phyloP scores from a whole-genome alignment of 495 filamentous ascomycete genomes.

The Aspergillus funiculosus region DNA sequence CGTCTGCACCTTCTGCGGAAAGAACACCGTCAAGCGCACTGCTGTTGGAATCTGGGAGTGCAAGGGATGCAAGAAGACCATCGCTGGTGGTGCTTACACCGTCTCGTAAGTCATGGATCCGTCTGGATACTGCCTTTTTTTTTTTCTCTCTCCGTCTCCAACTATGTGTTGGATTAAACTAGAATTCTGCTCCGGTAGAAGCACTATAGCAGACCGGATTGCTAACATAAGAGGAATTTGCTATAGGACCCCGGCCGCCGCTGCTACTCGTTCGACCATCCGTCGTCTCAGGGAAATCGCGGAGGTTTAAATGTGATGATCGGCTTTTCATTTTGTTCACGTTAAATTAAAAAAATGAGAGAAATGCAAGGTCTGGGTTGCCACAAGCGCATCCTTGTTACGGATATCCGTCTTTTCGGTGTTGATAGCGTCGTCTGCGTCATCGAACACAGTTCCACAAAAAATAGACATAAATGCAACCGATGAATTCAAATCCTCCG shows the following conservation, averaged over 20 bases:
- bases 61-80: conserved; percentile 85
- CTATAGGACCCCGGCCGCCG: conserved; percentile 84
- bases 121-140: conserved; percentile 2
- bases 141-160: background rate
- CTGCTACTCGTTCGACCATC: conserved; percentile 94
- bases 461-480: conserved; percentile 23
- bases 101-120: conserved; percentile 70
- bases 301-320: conserved; percentile 69
- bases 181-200: background rate
- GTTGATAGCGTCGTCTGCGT: conserved; percentile 13
- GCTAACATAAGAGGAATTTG: conserved; percentile 20
- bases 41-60: conserved; percentile 97
- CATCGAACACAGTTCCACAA: conserved; percentile 10
- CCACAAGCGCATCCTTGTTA: conserved; percentile 18
- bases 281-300: conserved; percentile 96
- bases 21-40: conserved; percentile 85
- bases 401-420: conserved; percentile 14
- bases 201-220: conserved; percentile 3
- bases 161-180: background rate
- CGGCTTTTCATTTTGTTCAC: conserved; percentile 43
- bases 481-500: conserved; percentile 17
- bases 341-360: conserved; percentile 45
- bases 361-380: conserved; percentile 35
- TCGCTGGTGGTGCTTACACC: conserved; percentile 94
- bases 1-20: conserved; percentile 86